A percentile compares a stretch with the other conserved stretches of the same genome.
These are phyloP conservation scores for Fusarium albosuccineum DNA, from an alignment of 2,329 filamentous ascomycete genomes.

Conservation along the genomic window DNA sequence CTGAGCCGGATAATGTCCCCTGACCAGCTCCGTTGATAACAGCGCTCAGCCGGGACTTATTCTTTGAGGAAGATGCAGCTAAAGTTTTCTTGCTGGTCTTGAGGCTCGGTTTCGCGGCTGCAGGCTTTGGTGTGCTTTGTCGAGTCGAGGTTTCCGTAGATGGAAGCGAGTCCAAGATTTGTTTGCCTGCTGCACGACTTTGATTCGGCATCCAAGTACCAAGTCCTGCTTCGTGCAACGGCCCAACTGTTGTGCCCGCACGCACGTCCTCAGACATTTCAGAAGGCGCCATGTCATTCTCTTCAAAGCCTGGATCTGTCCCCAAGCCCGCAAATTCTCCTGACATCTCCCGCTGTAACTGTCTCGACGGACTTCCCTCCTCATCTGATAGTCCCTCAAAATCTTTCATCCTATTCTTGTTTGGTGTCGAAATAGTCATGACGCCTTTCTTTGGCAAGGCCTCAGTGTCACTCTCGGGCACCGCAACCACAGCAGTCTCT, in stretches of 20 bases:
- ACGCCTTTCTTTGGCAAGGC: slow-evolving; percentile 47
- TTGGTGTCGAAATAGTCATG: slow-evolving; percentile 54
- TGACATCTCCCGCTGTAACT: slow-evolving; percentile 43
- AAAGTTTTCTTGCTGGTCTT: slow-evolving; percentile 15
- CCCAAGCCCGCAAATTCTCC: slow-evolving; percentile 14
- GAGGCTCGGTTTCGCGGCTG: not conserved
- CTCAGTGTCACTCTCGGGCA: slow-evolving; percentile 41
- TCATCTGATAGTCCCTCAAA: slow-evolving; percentile 50
- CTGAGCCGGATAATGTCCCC: slow-evolving; percentile 1
- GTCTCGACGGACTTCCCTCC: slow-evolving; percentile 46
- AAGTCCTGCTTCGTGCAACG: not conserved
- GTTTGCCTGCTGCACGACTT: not conserved
- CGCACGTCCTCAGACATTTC: not conserved
- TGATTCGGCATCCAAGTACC: slow-evolving; percentile 2
- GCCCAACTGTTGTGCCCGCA: not conserved
- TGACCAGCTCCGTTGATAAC: not conserved
- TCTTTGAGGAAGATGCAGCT: not conserved
- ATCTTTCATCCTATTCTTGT: slow-evolving; percentile 49
- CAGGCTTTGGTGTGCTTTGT: slow-evolving; percentile 19
- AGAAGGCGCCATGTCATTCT: not conserved
- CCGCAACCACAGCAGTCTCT: slow-evolving; percentile 49
- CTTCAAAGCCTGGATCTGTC: slow-evolving; percentile 8
- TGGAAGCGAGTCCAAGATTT: slow-evolving; percentile 6
- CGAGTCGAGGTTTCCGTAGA: slow-evolving; percentile 19
- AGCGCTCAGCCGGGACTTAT: not conserved